phyloP scores from a whole-genome alignment of 352 stramenopile species.

The Phytophthora pinifolia region DNA sequence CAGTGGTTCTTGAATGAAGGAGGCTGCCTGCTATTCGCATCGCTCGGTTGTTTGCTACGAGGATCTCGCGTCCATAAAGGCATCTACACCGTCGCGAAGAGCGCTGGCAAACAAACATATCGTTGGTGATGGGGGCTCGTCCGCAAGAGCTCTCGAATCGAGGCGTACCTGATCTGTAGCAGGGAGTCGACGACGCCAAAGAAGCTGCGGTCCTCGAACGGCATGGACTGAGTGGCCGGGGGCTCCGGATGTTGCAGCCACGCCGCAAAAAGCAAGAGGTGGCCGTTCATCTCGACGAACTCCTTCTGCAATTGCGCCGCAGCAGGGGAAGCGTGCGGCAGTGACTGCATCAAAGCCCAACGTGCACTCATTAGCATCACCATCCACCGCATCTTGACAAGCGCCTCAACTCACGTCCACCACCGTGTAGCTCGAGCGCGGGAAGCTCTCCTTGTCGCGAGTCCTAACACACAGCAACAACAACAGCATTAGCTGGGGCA shows the following conservation, averaged over 20 bases:
- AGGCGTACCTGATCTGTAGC: slow-evolving; percentile 64
- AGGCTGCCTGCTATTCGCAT: slow-evolving; percentile 11
- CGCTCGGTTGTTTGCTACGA: slow-evolving; percentile 17
- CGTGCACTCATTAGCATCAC: neutral
- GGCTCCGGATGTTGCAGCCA: slow-evolving; percentile 80
- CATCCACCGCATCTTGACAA: neutral
- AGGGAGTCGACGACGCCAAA: slow-evolving; percentile 76
- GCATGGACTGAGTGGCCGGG: slow-evolving; percentile 61
- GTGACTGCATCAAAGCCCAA: slow-evolving; percentile 25
- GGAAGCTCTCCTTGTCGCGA: slow-evolving; percentile 81
- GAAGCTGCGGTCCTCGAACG: slow-evolving; percentile 67
- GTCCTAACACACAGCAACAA: slow-evolving; percentile 33
- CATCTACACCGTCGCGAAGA: slow-evolving; percentile 62
- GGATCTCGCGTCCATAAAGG: slow-evolving; percentile 56
- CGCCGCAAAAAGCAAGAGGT: slow-evolving; percentile 65
- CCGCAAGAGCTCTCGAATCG: no score
- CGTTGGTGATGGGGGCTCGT: slow-evolving; percentile 1
- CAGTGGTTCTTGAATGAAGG: slow-evolving; percentile 18
- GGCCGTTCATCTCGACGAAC: slow-evolving; percentile 54
- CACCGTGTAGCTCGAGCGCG: slow-evolving; percentile 72
- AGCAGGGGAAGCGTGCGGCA: slow-evolving; percentile 35
- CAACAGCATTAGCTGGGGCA: neutral
- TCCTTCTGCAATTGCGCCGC: slow-evolving; percentile 24
- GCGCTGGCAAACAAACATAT: slow-evolving; percentile 27
- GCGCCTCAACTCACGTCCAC: slow-evolving; percentile 39